Evolutionary conservation across 768 basidiomycete genomes (phyloP).

Genomic region (Kwoniella bestiolae): DNA sequence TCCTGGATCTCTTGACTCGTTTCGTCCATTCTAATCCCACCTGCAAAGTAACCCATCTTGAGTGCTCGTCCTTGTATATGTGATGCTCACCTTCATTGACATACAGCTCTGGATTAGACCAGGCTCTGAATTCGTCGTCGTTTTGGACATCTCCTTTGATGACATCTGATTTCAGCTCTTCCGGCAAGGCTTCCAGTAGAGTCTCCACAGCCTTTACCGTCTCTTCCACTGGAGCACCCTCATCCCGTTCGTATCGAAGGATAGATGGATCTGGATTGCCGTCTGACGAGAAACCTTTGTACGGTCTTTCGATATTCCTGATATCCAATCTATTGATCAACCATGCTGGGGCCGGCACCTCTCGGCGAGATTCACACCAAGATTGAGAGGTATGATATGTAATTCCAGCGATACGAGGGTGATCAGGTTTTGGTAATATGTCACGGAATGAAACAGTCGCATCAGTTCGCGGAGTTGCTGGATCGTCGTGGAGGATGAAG

Average conservation of each 20-base stretch:
- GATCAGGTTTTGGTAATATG: conserved; percentile 36
- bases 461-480: conserved; percentile 33
- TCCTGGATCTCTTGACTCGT: conserved; percentile 28
- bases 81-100: conserved; percentile 36
- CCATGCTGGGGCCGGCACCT: conserved; percentile 43
- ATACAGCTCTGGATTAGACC: conserved; percentile 50
- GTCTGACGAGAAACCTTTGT: conserved; percentile 42
- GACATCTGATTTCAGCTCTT: conserved; percentile 28
- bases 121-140: conserved; percentile 34
- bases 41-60: conserved; percentile 10
- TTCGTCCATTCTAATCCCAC: conserved; percentile 50
- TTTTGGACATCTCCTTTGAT: conserved; percentile 31
- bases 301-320: conserved; percentile 38
- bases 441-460: conserved; percentile 43
- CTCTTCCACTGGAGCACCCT: conserved; percentile 43
- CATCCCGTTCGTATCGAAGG: conserved; percentile 39
- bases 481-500: conserved; percentile 31
- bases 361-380: conserved; percentile 41
- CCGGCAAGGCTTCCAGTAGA: conserved; percentile 27
- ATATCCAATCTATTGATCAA: conserved; percentile 39
- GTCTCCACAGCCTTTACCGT: conserved; percentile 32
- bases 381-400: conserved; percentile 27
- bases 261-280: conserved; percentile 34
- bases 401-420: conserved; percentile 45
- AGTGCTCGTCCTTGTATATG: too few species aligned